Conservation (phyloP, 2,329 filamentous ascomycete species). For the Claviceps spartinae region DNA sequence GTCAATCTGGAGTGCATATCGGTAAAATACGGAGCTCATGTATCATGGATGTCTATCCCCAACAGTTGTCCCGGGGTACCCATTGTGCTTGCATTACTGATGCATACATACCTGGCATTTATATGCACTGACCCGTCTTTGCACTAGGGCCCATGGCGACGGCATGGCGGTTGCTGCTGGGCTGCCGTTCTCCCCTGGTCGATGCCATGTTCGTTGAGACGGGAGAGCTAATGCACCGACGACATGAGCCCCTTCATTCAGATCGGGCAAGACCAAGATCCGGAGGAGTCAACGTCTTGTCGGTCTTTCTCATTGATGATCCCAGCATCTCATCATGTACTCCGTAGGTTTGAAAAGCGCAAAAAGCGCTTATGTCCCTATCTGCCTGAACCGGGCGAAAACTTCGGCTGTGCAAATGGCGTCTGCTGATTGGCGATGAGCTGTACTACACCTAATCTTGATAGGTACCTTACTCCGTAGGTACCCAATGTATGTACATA, state of each 20-base stretch:
- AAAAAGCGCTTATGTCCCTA: background rate
- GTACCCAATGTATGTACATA: background rate
- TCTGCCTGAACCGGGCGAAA: background rate
- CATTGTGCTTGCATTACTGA: conserved; percentile 1
- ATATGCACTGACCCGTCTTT: conserved; percentile 3
- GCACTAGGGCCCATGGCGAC: background rate
- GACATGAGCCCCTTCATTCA: background rate
- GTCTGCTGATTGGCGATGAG: background rate
- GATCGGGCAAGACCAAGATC: background rate
- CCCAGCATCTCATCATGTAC: background rate
- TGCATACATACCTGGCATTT: background rate
- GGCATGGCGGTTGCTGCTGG: background rate
- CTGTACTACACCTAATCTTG: conserved; percentile 4
- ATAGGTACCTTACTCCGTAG: too few species aligned
- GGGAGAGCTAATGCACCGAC: conserved; percentile 11
- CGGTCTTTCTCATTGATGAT: background rate
- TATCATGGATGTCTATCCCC: background rate
- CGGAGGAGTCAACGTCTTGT: background rate
- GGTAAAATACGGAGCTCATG: too few species aligned
- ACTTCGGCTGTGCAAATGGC: background rate
- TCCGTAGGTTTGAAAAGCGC: background rate
- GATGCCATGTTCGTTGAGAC: conserved; percentile 5
- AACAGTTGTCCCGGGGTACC: background rate
- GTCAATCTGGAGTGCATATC: conserved; percentile 1
- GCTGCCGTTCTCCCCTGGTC: background rate